Evolutionary conservation across 805 yeast species (phyloP), one percentile per base, ranked within the genome.

Genomic region (Kazachstania bromeliacearum): DNA sequence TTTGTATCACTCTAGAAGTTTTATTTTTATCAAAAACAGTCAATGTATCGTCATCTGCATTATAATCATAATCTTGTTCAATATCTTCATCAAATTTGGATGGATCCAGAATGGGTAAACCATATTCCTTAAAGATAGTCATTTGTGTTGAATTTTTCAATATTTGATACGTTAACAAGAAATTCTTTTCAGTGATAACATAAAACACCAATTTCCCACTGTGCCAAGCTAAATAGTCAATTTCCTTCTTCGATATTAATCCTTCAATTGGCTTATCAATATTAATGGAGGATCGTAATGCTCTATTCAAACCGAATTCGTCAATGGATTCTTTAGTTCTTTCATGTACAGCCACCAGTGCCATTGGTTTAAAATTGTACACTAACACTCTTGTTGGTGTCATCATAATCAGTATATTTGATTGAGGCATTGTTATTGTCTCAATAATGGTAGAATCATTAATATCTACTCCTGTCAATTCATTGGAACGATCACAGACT

Each of bases 291-390:
- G 45, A 42, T 9, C 44, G 39, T n/a, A 47, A 16, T 10, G 43
- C 39, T 30, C 33, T 39, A 33, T 58, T 59, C 6, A 23, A 23
- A n/a, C 64, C 64, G 39, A 55, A 56, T 18, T 55, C 56, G 5
- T 36, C 31, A 6, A 59, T 23, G 2, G 64, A 57, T 6, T 46
- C 46, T 9, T 13, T 29, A 3, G 57, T 47, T 31, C 64, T 46
- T 26, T 49, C 55, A 34, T 56, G 58, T 9, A 48, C 43, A 5
- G 59, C 50, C 3, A 58, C 48, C 8, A 57, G 40, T 2, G 61
- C 62, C 36, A 53, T 33, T 18, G 64, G 64, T 37, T 56, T 59
- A 30, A 45, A 42, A 36, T 59, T 56, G 35, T 59, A 59, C 7
- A 54, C 40, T 16, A 57, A 36, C 4, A 58, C 47, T 35, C 60